Percentiles rank a stretch among this genome's conserved stretches.
Conservation (phyloP, 2,329 filamentous ascomycete species). For the Plectosphaerella cucumerina region DNA sequence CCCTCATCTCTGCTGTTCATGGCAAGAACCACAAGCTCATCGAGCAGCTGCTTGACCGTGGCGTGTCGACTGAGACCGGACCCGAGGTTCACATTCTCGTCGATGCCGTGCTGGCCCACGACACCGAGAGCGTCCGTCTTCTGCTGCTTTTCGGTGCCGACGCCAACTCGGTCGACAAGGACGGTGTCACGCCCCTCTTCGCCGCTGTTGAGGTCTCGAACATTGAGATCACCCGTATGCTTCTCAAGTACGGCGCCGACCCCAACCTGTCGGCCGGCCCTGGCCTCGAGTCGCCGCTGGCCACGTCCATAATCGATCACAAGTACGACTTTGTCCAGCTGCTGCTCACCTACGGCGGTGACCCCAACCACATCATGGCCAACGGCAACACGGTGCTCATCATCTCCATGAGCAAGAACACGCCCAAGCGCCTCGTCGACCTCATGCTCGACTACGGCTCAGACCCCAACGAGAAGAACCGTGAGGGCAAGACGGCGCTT, state of each 20-base stretch:
- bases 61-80: conserved; percentile 46
- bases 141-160: conserved; percentile 54
- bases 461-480: conserved; percentile 55
- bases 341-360: conserved; percentile 57
- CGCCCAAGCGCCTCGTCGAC: conserved; percentile 50
- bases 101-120: conserved; percentile 46
- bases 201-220: conserved; percentile 48
- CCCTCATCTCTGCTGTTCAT: conserved; percentile 51
- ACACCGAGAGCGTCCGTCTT: conserved; percentile 49
- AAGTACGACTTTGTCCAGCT: conserved; percentile 55
- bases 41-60: conserved; percentile 54
- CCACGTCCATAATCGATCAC: conserved; percentile 43
- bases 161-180: conserved; percentile 45
- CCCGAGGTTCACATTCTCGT: conserved; percentile 44
- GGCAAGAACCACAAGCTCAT: conserved; percentile 51
- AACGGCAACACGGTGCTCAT: conserved; percentile 60
- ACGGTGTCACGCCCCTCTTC: conserved; percentile 47
- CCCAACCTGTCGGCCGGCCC: conserved; percentile 47
- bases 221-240: conserved; percentile 50
- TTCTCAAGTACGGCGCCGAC: conserved; percentile 63
- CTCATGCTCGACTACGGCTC: conserved; percentile 57
- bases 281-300: conserved; percentile 51
- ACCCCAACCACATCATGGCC: conserved; percentile 47
- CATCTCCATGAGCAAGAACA: conserved; percentile 54
- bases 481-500: conserved; percentile 58